Evolutionary conservation across 1,139 yeast genomes (phyloP), one percentile per base, ranked within the genome.

Genomic region (Geotrichum bryndzae): DNA sequence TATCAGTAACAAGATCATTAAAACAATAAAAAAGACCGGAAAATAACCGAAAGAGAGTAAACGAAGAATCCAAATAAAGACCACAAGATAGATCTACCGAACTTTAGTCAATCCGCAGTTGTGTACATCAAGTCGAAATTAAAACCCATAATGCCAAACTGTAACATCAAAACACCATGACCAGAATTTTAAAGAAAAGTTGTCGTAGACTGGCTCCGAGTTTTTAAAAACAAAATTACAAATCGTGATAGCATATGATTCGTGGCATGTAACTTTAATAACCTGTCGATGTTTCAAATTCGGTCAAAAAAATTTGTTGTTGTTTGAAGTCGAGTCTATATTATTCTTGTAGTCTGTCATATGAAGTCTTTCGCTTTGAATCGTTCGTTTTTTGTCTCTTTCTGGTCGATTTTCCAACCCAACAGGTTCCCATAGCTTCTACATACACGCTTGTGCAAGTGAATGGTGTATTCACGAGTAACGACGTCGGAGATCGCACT

Each of bases 381-480:
- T 13, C 18, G 13, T 51, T 51, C 54, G 18, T 29, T 25, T 53
- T 11, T 35, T 53, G 41, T 22, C 45, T 13, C 41, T 10, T 53
- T 22, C 45, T 27, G 7, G 38, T 53, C 56, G n/a, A 15, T 18
- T 35, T 45, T 29, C 51, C 18, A 10, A 38, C 45, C 60, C 3
- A 15, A 29, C 23, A 15, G 46, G 22, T n/a, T 38, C 18, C 33
- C 2, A 18, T 35, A 18, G 25, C 41, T 11, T 22, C 1, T 48
- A 88, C 95, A 81, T 86, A 90, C 96, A 85, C 98, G 91, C 84
- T 91, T 94, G 96, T 91, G 96, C 83, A 94, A 84, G 92, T 95
- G 94, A 83, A 95, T 92, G 87, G 99, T 95, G 91, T 95, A 95
- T 85, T 95, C 99, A 84, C 99, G 96, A 81, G 99, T 90, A 83